These are phyloP conservation scores for Flaveria brownii DNA, from an alignment of 129 eudicot species.

Conservation along the genomic window DNA sequence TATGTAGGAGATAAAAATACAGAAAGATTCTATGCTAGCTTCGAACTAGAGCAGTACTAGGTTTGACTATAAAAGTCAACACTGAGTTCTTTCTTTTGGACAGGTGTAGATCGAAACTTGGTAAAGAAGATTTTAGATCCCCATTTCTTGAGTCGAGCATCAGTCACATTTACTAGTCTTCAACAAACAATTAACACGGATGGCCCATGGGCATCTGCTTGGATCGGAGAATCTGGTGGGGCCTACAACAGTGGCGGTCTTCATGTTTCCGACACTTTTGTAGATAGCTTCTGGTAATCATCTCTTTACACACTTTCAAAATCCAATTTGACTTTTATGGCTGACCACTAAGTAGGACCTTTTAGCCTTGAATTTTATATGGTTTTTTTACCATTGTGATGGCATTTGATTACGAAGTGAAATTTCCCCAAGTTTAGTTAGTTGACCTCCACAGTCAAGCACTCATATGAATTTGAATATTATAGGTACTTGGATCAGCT, in stretches of 20 bases:
- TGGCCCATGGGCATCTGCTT: slow-evolving; percentile 96
- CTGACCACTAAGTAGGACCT: neutral
- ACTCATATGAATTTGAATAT: slow-evolving; percentile 17
- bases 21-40: neutral
- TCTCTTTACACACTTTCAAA: slow-evolving; percentile 22
- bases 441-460: slow-evolving; percentile 15
- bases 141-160: slow-evolving; percentile 52
- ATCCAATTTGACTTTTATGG: neutral
- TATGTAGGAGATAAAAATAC: neutral
- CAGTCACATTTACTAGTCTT: slow-evolving; percentile 54
- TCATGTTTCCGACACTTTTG: slow-evolving; percentile 71
- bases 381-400: no score
- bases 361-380: neutral
- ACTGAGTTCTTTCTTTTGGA: neutral
- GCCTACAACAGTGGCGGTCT: slow-evolving; percentile 89
- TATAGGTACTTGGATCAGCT: slow-evolving; percentile 94
- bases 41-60: neutral
- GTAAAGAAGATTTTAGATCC: slow-evolving; percentile 79
- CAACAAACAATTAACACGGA: slow-evolving; percentile 43
- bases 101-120: slow-evolving; percentile 76
- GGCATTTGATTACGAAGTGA: neutral
- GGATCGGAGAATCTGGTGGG: slow-evolving; percentile 99
- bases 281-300: slow-evolving; percentile 90
- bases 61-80: slow-evolving; percentile 23
- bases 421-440: neutral